A percentile compares a stretch with the other conserved stretches of the same genome.
phyloP scores from a whole-genome alignment of 805 yeast genomes.

The Deakozyma indianensis region DNA sequence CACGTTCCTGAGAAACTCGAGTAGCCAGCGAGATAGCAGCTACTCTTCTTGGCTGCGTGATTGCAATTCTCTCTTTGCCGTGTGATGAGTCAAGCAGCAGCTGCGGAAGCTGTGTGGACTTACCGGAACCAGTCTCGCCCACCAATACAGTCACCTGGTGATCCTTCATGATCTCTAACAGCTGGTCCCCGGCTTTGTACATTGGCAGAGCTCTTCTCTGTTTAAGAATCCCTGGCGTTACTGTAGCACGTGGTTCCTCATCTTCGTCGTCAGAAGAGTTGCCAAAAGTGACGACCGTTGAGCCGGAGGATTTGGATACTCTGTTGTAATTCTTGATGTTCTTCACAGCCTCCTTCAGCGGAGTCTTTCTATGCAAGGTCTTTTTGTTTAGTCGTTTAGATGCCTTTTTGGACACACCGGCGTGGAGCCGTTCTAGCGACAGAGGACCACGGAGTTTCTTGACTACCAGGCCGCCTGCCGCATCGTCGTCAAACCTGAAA shows the following conservation, averaged over 20 bases:
- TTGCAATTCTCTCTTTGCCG: slow-evolving; percentile 49
- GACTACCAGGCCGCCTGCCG: not conserved
- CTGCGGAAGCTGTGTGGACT: slow-evolving; percentile 94
- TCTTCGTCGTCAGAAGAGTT: not conserved
- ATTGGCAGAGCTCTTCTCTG: slow-evolving; percentile 58
- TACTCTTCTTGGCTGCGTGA: slow-evolving; percentile 94
- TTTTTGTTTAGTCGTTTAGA: not conserved
- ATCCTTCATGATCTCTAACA: slow-evolving; percentile 37
- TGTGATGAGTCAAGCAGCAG: slow-evolving; percentile 42
- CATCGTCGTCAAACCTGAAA: not conserved
- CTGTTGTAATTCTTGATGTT: not conserved
- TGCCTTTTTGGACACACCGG: not conserved
- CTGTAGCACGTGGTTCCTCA: not conserved
- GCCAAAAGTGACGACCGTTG: not conserved
- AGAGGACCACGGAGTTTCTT: not conserved
- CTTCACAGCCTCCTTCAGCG: not conserved
- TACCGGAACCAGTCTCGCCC: slow-evolving; percentile 98
- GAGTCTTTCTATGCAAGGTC: not conserved
- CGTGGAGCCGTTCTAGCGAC: not conserved
- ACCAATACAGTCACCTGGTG: slow-evolving; percentile 67
- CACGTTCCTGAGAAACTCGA: slow-evolving; percentile 83
- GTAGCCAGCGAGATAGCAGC: slow-evolving; percentile 92
- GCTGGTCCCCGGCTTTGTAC: slow-evolving; percentile 50
- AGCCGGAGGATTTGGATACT: not conserved
- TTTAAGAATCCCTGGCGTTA: slow-evolving; percentile 26